A percentile compares a stretch with the other conserved stretches of the same genome.
phyloP scores from a whole-genome alignment of 257 asterid genomes.

The Anisodus acutangulus region DNA sequence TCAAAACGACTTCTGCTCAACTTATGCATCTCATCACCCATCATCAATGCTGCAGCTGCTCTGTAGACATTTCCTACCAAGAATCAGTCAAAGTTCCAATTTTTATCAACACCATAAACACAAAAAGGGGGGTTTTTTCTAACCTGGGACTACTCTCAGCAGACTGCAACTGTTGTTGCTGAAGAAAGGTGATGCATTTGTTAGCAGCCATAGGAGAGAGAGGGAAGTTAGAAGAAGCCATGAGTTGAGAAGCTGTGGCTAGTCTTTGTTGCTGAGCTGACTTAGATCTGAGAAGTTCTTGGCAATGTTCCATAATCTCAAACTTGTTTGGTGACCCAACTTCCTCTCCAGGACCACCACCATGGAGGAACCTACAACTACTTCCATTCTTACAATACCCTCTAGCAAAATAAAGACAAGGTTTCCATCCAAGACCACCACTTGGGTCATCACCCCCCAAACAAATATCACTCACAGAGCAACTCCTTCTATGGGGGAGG shows the following conservation, averaged over 20 bases:
- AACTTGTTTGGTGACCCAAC: constrained; percentile 59
- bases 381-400: constrained; percentile 78
- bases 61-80: constrained; percentile 23
- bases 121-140: background rate
- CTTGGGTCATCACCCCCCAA: constrained; percentile 48
- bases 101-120: background rate
- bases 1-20: constrained; percentile 49
- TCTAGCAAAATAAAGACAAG: constrained; percentile 68
- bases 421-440: constrained; percentile 69
- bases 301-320: constrained; percentile 68
- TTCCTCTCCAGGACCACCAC: constrained; percentile 42
- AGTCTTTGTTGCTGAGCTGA: constrained; percentile 50
- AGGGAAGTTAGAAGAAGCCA: constrained; percentile 49
- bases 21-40: constrained; percentile 53
- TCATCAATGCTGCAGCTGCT: constrained; percentile 45
- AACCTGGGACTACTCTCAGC: constrained; percentile 69
- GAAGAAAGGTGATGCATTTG: constrained; percentile 59
- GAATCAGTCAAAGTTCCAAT: constrained; percentile 14
- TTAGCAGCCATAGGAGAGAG: constrained; percentile 48
- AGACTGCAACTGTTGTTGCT: constrained; percentile 49
- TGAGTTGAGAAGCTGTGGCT: constrained; percentile 43
- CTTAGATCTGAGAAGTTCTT: constrained; percentile 58
- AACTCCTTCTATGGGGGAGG: constrained; percentile 61
- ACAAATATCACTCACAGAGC: constrained; percentile 64
- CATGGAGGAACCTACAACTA: constrained; percentile 67